Evolutionary conservation across 768 basidiomycete genomes (phyloP), one percentile per base, ranked within the genome.

Genomic region (Guyanaporus albipodus): DNA sequence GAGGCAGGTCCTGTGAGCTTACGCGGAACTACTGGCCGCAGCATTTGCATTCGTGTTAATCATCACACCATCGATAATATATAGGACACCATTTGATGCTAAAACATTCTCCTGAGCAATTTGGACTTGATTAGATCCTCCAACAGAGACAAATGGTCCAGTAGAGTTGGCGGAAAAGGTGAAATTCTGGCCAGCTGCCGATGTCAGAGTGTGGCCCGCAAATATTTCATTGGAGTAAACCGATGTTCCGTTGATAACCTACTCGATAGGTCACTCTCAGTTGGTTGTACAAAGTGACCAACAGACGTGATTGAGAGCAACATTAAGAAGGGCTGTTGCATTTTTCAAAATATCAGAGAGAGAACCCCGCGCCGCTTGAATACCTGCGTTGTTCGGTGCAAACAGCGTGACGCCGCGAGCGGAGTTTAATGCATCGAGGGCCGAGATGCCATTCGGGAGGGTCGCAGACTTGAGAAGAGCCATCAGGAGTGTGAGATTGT

Each of bases 241-340:
- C 0, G 80, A 73, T 1, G 85, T 75, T 21, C 82, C 85, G 63
- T 87, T 87, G 55, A 89, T 77, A 48, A 80, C 62, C 80, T 83
- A 42, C 15, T 36, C 17, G 8, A n/a, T 7, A 8, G 15, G 42
- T 48, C 18, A 38, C 6, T 29, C 18, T 18, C 8, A 17, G 22
- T 15, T 31, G 4, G 19, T n/a, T 23, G 27, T 7, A 45, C 2
- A 15, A 18, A 42, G 14, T 11, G 17, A 14, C 9, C 23, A 7
- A 38, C 78, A 21, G 47, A 86, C 82, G 54, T 87, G 86, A 61
- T 87, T 87, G 32, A 64, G 58, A 11, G 85, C 53, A 9, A 87
- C 49, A 21, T 64, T 66, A 4, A 50, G 26, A 28, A 85, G 44
- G 6, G 73, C 71, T 1, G 78, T 74, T 19, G 54, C 38, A 55